Evolutionary conservation across 2,329 filamentous ascomycete genomes (phyloP), one percentile per base, ranked within the genome.

Genomic region (Diaporthe citrichinensis): DNA sequence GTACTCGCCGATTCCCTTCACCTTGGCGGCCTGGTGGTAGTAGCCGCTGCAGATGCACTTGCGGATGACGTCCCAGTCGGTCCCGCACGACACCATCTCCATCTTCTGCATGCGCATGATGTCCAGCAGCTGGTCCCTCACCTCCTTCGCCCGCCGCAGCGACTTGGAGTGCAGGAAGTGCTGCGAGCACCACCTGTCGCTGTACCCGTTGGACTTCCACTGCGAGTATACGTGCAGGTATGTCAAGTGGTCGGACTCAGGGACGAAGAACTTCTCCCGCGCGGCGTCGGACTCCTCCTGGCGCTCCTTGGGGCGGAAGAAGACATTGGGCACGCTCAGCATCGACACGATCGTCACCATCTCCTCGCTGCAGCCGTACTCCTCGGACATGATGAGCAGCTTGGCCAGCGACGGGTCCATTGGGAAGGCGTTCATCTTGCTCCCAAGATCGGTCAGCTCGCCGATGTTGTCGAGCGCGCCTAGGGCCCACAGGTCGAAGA

Each of bases 261-360:
- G 95, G 10, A 99, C 97, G 86, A 98, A 98, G 85, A 99, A 99
- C 84, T 98, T 98, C 83, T 99, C 97, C 39, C 96, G 92, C 46
- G 97, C 96, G 0, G 96, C 93, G 81, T 99, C 97, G 8, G 96
- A 97, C 86, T 99, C 97, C 82, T 99, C 97, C 81, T 98, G 94
- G 1, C 97, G 93, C 84, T 99, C 97, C 83, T 98, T 98, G 4
- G 97, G 97, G 9, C 97, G 92, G 86, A 98, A 98, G 85, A 98
- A 99, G 39, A 98, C 97, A 78, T 93, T 97, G 14, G 97, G 97
- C 0, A 99, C 97, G 0, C 95, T 98, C 12, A 99, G 90, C 97
- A 99, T 98, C 34, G 95, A 96, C 31, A 99, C 97, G 67, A 99
- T 98, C 0, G 96, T 98, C 31, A 98, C 91, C 94, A 99, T 98